Evolutionary conservation across 331 rosid species (phyloP), one percentile per base, ranked within the genome.

Genomic region (Pyracantha coccinea): DNA sequence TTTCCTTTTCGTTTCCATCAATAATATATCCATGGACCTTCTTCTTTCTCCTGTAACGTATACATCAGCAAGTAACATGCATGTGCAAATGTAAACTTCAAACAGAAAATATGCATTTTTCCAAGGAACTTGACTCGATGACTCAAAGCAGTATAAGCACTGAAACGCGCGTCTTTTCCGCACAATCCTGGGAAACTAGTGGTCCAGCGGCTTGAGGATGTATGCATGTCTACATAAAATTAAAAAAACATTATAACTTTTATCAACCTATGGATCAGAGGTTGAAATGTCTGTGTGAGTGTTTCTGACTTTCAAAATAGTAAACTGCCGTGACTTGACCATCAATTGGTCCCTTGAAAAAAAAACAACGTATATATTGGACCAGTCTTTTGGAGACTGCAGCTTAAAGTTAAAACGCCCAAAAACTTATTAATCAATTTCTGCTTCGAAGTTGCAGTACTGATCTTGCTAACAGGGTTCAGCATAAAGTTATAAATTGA

Each of bases 161-260:
- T 10, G 33, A 29, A 63, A 29, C 23, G 23, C 17, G 31, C 31
- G 45, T 29, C 68, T 29, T 63, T 63, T 63, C 24, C 20, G 8
- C 25, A 33, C 69, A 32, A 33, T 33, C 5, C 5, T 32, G 50
- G 17, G 69, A 33, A 32, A 65, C 20, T 29, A 8, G 50, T 65
- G 69, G 69, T 65, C 50, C 68, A 63, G 33, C 68, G 44, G 20
- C 24, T 63, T 63, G 11, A 61, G 66, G 66, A 61, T 61, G 4
- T 27, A 7, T 27, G 33, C 35, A 61, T 61, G 1, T 50, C 55
- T 16, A 15, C 47, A 41, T 50, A 50, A 50, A 47, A 13, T 9
- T 38, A 38, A 38, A 38, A 38, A 25, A 25, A 25, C 0, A 2
- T 0, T 35, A 35, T 35, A 0, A 8, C 45, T 38, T 38, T 38